Conservation (phyloP, 495 filamentous ascomycete species). For the Aspergillus incahuasiensis region DNA sequence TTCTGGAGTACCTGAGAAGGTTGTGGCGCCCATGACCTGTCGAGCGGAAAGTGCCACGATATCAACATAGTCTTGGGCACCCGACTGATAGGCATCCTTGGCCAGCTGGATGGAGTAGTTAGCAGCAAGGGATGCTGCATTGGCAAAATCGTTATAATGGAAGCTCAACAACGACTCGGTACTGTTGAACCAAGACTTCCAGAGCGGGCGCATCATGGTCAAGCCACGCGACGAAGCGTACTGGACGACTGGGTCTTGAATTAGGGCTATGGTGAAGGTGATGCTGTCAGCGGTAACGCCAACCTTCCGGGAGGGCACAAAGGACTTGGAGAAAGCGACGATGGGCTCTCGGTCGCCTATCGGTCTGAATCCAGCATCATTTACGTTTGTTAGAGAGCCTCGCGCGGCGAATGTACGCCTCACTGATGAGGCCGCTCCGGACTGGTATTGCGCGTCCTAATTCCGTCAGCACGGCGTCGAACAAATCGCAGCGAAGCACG, state of each 20-base stretch:
- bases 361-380: constrained; percentile 60
- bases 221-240: constrained; percentile 79
- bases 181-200: constrained; percentile 68
- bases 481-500: constrained; percentile 11
- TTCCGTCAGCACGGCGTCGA: constrained; percentile 15
- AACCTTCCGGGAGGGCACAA: constrained; percentile 42
- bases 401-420: constrained; percentile 69
- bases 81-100: constrained; percentile 62
- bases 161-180: constrained; percentile 62
- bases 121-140: constrained; percentile 56
- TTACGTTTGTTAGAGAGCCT: constrained; percentile 60
- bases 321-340: constrained; percentile 85
- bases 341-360: constrained; percentile 85
- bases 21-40: constrained; percentile 85
- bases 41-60: constrained; percentile 87
- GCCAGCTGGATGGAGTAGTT: constrained; percentile 77
- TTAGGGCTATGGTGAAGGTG: constrained; percentile 76
- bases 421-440: constrained; percentile 62
- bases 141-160: constrained; percentile 70
- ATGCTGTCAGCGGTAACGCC: constrained; percentile 45
- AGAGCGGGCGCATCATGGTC: constrained; percentile 80
- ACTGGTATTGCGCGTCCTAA: constrained; percentile 59
- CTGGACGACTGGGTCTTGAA: constrained; percentile 80
- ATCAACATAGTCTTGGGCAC: constrained; percentile 56
- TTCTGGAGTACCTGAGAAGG: constrained; percentile 82